These are phyloP conservation scores for Hypoxylon lienhwacheense DNA, from an alignment of 495 filamentous ascomycete species.

Conservation along the genomic window DNA sequence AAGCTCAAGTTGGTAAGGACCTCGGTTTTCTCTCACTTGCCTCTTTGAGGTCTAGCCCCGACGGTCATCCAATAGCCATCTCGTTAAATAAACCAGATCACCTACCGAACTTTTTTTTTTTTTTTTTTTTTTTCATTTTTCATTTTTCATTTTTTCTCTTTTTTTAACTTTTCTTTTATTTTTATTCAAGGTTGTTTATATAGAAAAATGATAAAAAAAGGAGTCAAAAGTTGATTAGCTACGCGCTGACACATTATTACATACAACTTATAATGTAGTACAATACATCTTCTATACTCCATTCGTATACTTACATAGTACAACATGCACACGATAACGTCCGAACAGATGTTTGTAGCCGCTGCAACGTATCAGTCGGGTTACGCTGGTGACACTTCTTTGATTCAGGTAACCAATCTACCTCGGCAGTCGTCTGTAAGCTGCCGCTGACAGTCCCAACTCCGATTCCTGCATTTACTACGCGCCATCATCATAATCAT, in stretches of 20 bases:
- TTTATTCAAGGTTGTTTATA: no score
- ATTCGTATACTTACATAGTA: no score
- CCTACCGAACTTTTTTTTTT: neutral
- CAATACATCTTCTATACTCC: no score
- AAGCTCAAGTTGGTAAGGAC: conserved; percentile 25
- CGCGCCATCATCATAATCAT: no score
- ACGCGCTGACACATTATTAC: conserved; percentile 23
- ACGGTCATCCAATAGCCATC: conserved; percentile 33
- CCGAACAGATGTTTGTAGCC: conserved; percentile 16
- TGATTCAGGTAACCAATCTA: conserved; percentile 1
- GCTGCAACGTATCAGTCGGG: conserved; percentile 34
- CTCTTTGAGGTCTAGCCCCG: conserved; percentile 29
- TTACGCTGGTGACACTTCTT: conserved; percentile 5
- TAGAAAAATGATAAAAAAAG: no score
- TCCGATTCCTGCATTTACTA: no score
- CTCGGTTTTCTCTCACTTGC: conserved; percentile 29
- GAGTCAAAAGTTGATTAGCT: conserved; percentile 6
- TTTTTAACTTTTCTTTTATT: neutral
- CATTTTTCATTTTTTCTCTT: neutral
- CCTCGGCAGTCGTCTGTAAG: conserved; percentile 24
- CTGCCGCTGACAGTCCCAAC: conserved; percentile 10
- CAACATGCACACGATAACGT: no score
- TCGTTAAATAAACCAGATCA: conserved; percentile 37
- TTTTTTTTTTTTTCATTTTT: neutral
- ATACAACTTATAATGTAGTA: conserved; percentile 3